phyloP scores from a whole-genome alignment of 108 stramenopile genomes.

The Cylindrotheca fusiformis region DNA sequence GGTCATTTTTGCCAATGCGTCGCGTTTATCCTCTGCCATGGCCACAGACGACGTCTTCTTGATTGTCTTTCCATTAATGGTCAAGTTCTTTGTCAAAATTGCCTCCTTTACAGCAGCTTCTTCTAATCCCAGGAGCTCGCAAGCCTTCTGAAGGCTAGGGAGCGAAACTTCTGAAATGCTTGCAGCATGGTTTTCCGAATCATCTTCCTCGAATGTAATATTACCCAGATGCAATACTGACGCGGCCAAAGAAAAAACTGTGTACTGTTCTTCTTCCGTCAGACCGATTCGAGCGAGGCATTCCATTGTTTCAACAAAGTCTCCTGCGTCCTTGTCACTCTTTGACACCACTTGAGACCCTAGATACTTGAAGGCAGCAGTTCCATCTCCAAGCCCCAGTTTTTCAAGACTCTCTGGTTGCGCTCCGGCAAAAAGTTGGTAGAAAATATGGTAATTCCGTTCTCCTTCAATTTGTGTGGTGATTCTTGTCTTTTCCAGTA shows the following conservation, averaged over 20 bases:
- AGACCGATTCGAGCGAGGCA: conserved; percentile 76
- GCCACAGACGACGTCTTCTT: conserved; percentile 73
- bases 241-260: conserved; percentile 75
- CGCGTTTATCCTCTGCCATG: conserved; percentile 88
- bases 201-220: conserved; percentile 71
- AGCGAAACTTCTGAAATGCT: conserved; percentile 43
- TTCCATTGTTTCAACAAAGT: conserved; percentile 60
- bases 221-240: conserved; percentile 93
- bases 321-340: conserved; percentile 50
- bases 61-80: conserved; percentile 75
- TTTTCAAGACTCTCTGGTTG: conserved; percentile 44
- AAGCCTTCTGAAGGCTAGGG: conserved; percentile 57
- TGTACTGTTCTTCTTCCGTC: conserved; percentile 44
- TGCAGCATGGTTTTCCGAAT: conserved; percentile 44
- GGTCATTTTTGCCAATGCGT: conserved; percentile 92
- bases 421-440: conserved; percentile 85
- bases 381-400: conserved; percentile 52
- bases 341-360: conserved; percentile 42
- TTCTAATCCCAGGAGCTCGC: conserved; percentile 67
- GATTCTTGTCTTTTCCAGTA: conserved; percentile 94
- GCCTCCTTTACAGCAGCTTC: conserved; percentile 66
- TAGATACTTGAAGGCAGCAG: conserved; percentile 64
- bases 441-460: conserved; percentile 98
- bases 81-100: conserved; percentile 76
- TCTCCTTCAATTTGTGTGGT: conserved; percentile 89